These are phyloP conservation scores for Neonectria punicea DNA, from an alignment of 2,329 filamentous ascomycete genomes.

Conservation along the genomic window DNA sequence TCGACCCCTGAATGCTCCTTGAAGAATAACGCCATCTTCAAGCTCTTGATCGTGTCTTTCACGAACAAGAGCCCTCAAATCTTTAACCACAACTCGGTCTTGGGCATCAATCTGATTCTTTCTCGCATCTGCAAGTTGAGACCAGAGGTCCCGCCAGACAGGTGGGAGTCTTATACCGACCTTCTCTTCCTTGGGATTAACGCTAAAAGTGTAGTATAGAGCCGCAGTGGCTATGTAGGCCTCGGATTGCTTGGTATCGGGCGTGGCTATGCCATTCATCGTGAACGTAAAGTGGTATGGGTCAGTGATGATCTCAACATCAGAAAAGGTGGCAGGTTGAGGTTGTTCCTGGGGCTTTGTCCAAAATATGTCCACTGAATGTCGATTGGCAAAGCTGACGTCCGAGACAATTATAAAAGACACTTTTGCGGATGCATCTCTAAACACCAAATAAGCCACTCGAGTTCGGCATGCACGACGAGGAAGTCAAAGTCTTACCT, in stretches of 20 bases:
- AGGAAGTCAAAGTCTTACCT: slow-evolving; percentile 59
- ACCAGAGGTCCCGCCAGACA: slow-evolving; percentile 87
- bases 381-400: slow-evolving; percentile 78
- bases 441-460: slow-evolving; percentile 45
- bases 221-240: slow-evolving; percentile 84
- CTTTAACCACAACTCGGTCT: slow-evolving; percentile 75
- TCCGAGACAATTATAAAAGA: slow-evolving; percentile 77
- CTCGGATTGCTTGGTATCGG: slow-evolving; percentile 84
- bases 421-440: slow-evolving; percentile 77
- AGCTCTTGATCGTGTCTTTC: slow-evolving; percentile 75
- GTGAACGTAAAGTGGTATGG: slow-evolving; percentile 71
- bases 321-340: slow-evolving; percentile 46
- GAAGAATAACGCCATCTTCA: slow-evolving; percentile 79
- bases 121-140: slow-evolving; percentile 77
- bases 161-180: slow-evolving; percentile 80
- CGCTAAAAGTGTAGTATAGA: slow-evolving; percentile 82
- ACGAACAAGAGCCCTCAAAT: slow-evolving; percentile 76
- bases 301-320: slow-evolving; percentile 58
- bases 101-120: slow-evolving; percentile 75
- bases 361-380: slow-evolving; percentile 81
- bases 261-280: slow-evolving; percentile 79
- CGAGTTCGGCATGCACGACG: neutral
- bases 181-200: slow-evolving; percentile 87
- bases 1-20: slow-evolving; percentile 78
- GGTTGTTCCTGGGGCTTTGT: slow-evolving; percentile 73